These are phyloP conservation scores for Solanum bulbocastanum DNA, from an alignment of 257 asterid species.

Conservation along the genomic window DNA sequence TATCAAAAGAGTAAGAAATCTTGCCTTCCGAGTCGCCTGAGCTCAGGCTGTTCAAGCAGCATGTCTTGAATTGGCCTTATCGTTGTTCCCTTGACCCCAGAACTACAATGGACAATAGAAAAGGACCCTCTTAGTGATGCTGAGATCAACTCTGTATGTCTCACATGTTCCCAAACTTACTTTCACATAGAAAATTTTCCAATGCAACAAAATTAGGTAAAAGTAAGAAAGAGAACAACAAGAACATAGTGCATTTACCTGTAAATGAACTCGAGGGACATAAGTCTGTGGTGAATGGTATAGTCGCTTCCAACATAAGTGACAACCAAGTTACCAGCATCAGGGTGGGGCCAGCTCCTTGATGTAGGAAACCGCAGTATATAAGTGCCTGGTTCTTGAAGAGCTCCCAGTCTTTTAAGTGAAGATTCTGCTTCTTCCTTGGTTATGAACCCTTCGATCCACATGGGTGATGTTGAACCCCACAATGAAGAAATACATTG, in stretches of 20 bases:
- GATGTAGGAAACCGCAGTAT: constrained; percentile 78
- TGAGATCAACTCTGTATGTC: neutral
- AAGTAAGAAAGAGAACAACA: neutral
- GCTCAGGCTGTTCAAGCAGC: constrained; percentile 79
- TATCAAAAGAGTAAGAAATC: neutral
- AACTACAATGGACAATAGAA: constrained; percentile 13
- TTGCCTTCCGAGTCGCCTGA: constrained; percentile 63
- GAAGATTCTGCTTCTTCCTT: constrained; percentile 85
- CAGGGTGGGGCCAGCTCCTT: constrained; percentile 99
- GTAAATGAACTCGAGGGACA: constrained; percentile 47
- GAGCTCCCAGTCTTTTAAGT: constrained; percentile 40
- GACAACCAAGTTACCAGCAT: constrained; percentile 77
- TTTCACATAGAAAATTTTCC: neutral
- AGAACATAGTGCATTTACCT: constrained; percentile 19
- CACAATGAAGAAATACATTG: constrained; percentile 39
- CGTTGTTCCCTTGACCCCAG: constrained; percentile 14
- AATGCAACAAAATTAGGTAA: neutral
- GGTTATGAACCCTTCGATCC: constrained; percentile 86
- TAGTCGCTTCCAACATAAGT: constrained; percentile 61
- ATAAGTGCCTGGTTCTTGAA: constrained; percentile 70
- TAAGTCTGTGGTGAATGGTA: constrained; percentile 55
- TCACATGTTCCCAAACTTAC: neutral
- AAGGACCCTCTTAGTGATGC: neutral
- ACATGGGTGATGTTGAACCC: constrained; percentile 51
- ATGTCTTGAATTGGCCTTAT: constrained; percentile 48